Conservation (phyloP, 2,329 filamentous ascomycete species). For the Monosporascus sp. region DNA sequence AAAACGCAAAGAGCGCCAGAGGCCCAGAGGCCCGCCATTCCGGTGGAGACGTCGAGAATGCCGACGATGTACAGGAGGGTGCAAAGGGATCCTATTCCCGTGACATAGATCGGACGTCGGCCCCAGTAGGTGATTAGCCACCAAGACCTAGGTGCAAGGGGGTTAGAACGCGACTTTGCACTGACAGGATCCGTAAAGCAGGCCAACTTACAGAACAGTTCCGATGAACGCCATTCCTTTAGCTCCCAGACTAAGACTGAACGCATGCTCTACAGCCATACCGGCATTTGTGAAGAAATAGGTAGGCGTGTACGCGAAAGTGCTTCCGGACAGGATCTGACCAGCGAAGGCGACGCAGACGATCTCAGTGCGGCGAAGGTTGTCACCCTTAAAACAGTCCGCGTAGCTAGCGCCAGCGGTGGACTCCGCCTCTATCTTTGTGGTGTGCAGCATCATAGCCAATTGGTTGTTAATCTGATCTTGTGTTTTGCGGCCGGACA, state of each 20-base stretch:
- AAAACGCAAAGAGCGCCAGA: conserved; percentile 38
- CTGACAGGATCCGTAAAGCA: conserved; percentile 16
- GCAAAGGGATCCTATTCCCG: conserved; percentile 32
- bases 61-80: conserved; percentile 32
- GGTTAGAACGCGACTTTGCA: conserved; percentile 1
- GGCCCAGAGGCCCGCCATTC: conserved; percentile 34
- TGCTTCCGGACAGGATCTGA: conserved; percentile 28
- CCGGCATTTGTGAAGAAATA: conserved; percentile 33
- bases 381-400: conserved; percentile 41
- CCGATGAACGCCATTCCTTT: conserved; percentile 32
- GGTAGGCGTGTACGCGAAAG: conserved; percentile 33
- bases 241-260: conserved; percentile 27
- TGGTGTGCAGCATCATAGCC: conserved; percentile 40
- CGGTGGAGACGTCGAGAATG: conserved; percentile 35
- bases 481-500: conserved; percentile 23
- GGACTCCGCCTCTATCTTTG: conserved; percentile 35
- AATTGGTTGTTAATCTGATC: conserved; percentile 33
- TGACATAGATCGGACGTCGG: conserved; percentile 34
- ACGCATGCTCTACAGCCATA: conserved; percentile 23
- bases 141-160: conserved; percentile 35
- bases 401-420: conserved; percentile 35
- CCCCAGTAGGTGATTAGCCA: conserved; percentile 31
- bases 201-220: conserved; percentile 31
- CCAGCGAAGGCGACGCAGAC: conserved; percentile 31
- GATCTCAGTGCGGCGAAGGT: conserved; percentile 40